Percentiles rank a stretch among this genome's conserved stretches.
Conservation (phyloP, 2,329 filamentous ascomycete species). For the Aureobasidium sp. region DNA sequence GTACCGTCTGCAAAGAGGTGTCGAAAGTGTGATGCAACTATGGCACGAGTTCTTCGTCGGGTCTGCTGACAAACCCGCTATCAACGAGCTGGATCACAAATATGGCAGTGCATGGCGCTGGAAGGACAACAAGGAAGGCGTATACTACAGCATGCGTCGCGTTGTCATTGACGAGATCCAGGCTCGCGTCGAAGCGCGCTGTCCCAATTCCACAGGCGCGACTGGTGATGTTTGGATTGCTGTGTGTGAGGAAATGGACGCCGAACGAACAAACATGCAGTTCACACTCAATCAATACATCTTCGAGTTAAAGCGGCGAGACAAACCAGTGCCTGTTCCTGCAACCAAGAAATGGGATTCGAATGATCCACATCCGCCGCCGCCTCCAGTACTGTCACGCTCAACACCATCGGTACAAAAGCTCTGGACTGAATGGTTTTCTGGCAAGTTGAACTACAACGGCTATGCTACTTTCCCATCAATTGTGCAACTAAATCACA, state of each 20-base stretch:
- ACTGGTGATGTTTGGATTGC: background rate
- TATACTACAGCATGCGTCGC: slow-evolving; percentile 11
- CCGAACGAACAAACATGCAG: background rate
- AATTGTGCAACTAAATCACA: background rate
- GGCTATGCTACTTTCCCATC: background rate
- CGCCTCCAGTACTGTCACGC: background rate
- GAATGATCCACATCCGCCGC: background rate
- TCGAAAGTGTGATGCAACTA: background rate
- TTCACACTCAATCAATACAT: slow-evolving; percentile 6
- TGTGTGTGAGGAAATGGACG: slow-evolving; percentile 4
- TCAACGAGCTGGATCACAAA: background rate
- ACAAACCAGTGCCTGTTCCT: background rate
- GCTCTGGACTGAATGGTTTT: slow-evolving; percentile 6
- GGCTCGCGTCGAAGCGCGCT: background rate
- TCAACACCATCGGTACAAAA: background rate
- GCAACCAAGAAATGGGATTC: background rate
- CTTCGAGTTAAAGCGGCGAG: background rate
- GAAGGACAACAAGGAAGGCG: background rate
- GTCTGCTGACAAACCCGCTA: background rate
- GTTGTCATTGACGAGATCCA: slow-evolving; percentile 2
- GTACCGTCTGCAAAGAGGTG: background rate
- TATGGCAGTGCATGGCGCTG: slow-evolving; percentile 8
- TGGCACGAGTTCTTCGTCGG: slow-evolving; percentile 9
- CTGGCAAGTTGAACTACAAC: background rate
- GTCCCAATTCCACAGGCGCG: background rate